Evolutionary conservation across 164 flowering plant species (phyloP).

Genomic region (Tetrastigma voinierianum): DNA sequence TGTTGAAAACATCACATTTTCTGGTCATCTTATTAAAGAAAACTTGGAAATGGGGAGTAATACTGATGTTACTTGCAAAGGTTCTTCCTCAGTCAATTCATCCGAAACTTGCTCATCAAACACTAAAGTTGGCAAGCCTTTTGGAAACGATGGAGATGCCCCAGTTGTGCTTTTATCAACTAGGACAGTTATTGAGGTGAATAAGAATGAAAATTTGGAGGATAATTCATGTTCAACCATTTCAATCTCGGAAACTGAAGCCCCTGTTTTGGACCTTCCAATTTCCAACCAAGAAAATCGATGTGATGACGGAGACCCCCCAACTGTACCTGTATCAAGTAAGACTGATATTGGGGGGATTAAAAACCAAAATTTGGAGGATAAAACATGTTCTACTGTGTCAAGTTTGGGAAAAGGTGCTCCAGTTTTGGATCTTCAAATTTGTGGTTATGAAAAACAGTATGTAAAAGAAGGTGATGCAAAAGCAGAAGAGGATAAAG

Average conservation of each 20-base stretch:
- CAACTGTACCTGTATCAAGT: no score
- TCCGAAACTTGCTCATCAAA: slow-evolving; percentile 13
- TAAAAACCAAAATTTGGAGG: slow-evolving; percentile 1
- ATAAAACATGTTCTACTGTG: background rate
- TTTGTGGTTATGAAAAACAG: background rate
- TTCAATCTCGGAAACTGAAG: slow-evolving; percentile 3
- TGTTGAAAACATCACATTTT: slow-evolving; percentile 12
- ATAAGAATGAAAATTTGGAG: slow-evolving; percentile 4
- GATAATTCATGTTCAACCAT: slow-evolving; percentile 10
- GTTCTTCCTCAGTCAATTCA: background rate
- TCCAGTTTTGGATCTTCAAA: slow-evolving; percentile 10
- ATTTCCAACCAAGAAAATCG: background rate
- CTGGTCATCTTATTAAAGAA: slow-evolving; percentile 7
- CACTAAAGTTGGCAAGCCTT: background rate
- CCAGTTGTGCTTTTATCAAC: slow-evolving; percentile 5
- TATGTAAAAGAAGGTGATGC: slow-evolving; percentile 3
- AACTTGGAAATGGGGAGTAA: background rate
- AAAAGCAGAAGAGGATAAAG: background rate
- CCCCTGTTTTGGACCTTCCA: slow-evolving; percentile 16
- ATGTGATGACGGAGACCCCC: no score
- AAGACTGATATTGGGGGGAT: background rate
- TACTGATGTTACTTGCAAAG: no score
- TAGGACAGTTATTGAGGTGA: slow-evolving; percentile 12
- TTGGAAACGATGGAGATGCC: slow-evolving; percentile 11
- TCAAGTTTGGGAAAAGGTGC: slow-evolving; percentile 1